These are phyloP conservation scores for Alnus rubra DNA, from an alignment of 306 rosid species.

Conservation along the genomic window DNA sequence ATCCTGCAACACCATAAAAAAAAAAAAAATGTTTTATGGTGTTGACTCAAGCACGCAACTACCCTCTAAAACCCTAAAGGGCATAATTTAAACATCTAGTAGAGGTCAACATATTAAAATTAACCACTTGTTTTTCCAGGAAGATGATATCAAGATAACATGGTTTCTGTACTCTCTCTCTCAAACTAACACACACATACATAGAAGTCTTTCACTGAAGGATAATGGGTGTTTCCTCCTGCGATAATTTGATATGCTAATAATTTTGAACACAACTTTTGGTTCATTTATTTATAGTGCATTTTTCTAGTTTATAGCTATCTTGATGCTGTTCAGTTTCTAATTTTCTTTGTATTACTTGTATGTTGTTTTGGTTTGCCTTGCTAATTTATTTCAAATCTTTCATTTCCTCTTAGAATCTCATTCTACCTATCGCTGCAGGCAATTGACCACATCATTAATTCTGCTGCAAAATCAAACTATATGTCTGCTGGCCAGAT, in stretches of 20 bases:
- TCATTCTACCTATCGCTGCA: conserved; percentile 36
- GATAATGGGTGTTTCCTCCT: not conserved
- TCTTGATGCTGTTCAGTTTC: not conserved
- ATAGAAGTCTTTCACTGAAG: not conserved
- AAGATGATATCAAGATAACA: not conserved
- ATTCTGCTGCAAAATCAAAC: conserved; percentile 96
- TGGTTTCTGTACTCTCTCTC: not conserved
- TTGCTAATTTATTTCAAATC: not conserved
- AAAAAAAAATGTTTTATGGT: conserved; percentile 15
- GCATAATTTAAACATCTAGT: not conserved
- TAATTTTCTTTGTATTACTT: not conserved
- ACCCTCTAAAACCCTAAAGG: too few species aligned
- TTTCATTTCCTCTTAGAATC: conserved; percentile 11
- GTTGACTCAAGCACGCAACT: not conserved
- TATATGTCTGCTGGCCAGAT: conserved; percentile 98
- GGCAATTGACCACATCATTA: conserved; percentile 99
- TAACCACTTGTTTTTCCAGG: not conserved
- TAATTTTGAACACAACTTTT: not conserved
- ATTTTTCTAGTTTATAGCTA: too few species aligned
- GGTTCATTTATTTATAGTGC: not conserved
- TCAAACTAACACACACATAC: not conserved
- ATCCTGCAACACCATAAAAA: not conserved
- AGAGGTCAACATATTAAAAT: not conserved
- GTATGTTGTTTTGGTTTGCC: not conserved
- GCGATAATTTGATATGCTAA: not conserved